phyloP scores from a whole-genome alignment of 208 protist species.

The Angomonas deanei region DNA sequence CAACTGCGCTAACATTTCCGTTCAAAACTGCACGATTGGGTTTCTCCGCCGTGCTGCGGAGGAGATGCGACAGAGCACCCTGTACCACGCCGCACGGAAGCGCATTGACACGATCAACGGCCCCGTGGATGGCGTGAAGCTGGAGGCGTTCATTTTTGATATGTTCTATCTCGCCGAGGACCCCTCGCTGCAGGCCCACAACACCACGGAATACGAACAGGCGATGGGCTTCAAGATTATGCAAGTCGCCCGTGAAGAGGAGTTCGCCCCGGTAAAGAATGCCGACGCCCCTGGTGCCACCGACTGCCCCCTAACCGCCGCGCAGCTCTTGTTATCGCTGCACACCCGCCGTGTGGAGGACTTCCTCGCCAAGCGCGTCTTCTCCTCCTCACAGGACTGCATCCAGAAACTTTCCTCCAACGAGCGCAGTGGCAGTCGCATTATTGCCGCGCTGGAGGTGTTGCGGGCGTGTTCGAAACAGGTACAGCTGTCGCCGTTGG shows the following conservation, averaged over 20 bases:
- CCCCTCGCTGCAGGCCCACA: neutral
- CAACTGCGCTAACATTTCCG: conserved; percentile 96
- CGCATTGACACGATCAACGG: conserved; percentile 84
- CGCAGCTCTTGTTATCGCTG: conserved; percentile 44
- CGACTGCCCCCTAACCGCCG: conserved; percentile 85
- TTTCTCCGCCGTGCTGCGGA: conserved; percentile 65
- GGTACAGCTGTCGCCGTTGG: conserved; percentile 90
- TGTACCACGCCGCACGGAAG: conserved; percentile 96
- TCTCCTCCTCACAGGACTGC: conserved; percentile 2
- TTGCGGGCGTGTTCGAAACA: conserved; percentile 16
- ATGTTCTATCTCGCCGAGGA: conserved; percentile 82
- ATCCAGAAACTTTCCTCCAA: neutral
- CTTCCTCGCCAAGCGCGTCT: conserved; percentile 11
- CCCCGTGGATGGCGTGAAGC: conserved; percentile 78
- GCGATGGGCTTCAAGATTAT: conserved; percentile 69
- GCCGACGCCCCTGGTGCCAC: conserved; percentile 45
- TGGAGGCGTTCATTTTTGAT: conserved; percentile 99
- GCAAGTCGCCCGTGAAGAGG: conserved; percentile 79
- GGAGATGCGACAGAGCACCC: conserved; percentile 33
- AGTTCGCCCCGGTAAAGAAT: conserved; percentile 98
- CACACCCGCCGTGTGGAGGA: conserved; percentile 60
- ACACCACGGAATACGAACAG: neutral
- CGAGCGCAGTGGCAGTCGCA: neutral
- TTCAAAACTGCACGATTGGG: conserved; percentile 87
- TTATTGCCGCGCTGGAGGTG: conserved; percentile 18